Evolutionary conservation across 2,329 filamentous ascomycete species (phyloP), one percentile per base, ranked within the genome.

Genomic region (Cadophora malorum): DNA sequence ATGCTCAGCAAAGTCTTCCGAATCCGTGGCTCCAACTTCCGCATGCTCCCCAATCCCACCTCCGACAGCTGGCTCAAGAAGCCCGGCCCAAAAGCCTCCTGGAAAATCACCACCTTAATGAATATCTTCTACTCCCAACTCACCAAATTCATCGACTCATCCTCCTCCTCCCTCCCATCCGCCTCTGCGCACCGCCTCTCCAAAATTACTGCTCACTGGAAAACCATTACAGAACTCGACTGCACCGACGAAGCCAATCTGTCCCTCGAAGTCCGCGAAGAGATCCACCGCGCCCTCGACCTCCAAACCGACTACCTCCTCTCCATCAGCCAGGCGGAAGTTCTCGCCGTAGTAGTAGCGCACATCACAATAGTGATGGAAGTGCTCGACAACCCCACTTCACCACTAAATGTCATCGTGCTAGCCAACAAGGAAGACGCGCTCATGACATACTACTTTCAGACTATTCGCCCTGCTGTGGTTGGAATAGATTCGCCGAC

Each of bases 31-130:
- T 86, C 80, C 60, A 80, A 79, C 66, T 88, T 84, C 69, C 84
- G 84, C 1, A 82, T 83, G 75, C 79, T 88, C 1, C 86, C 86
- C 0, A 88, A 88, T 69, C 86, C 86, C 0, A 88, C 86, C 0
- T 79, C 81, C 1, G 83, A 84, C 64, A 77, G 76, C n/a, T 88
- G 85, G 85, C 81, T 86, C 67, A 84, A 77, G 55, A 74, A 72
- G 19, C 64, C 49, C 6, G 71, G 71, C 31, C 58, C 66, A 31
- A 76, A 73, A 63, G 70, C 75, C 14, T 71, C 74, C 19, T 77
- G 76, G 76, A 76, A 72, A 66, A 74, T 76, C 23, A 71, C 67
- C 0, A 66, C 52, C 7, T 56, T 77, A 0, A 77, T 77, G 75
- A 59, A 71, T 47, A 58, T 77, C n/a, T 77, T 77, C 58, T 74